These are phyloP conservation scores for Juglanconis juglandina DNA, from an alignment of 2,329 filamentous ascomycete species.

Conservation along the genomic window DNA sequence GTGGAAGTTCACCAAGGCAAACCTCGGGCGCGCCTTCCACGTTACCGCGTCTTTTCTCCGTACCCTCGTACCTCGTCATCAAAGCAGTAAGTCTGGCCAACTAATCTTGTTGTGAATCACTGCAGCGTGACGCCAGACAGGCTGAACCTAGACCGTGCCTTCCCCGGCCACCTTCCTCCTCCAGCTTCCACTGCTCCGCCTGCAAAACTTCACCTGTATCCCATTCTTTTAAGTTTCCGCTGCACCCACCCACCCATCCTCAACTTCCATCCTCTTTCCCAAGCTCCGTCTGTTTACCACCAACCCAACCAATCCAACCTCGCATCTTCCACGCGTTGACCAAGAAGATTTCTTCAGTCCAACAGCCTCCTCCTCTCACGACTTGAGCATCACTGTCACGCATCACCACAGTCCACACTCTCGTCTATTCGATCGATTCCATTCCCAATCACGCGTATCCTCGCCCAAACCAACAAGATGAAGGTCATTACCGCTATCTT, in stretches of 20 bases:
- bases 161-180: conserved; percentile 3
- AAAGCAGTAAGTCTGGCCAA: conserved; percentile 3
- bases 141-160: background rate
- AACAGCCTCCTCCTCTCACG: conserved; percentile 2
- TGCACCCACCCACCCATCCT: background rate
- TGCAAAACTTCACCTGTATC: conserved; percentile 2
- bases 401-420: conserved; percentile 9
- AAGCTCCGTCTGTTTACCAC: conserved; percentile 6
- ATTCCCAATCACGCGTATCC: conserved; percentile 11
- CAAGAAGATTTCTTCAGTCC: conserved; percentile 1
- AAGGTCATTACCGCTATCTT: conserved; percentile 42
- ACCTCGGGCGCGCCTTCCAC: background rate
- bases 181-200: background rate
- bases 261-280: background rate
- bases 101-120: conserved; percentile 12
- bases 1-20: background rate
- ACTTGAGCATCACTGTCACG: conserved; percentile 14
- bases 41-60: background rate
- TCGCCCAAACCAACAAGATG: conserved; percentile 39
- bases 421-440: conserved; percentile 2
- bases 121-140: conserved; percentile 2
- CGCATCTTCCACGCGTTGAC: conserved; percentile 12
- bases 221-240: conserved; percentile 11
- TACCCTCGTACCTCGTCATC: background rate
- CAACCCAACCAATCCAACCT: conserved; percentile 2